Evolutionary conservation across 805 yeast genomes (phyloP).

Genomic region (Hanseniaspora hatyaiensis): DNA sequence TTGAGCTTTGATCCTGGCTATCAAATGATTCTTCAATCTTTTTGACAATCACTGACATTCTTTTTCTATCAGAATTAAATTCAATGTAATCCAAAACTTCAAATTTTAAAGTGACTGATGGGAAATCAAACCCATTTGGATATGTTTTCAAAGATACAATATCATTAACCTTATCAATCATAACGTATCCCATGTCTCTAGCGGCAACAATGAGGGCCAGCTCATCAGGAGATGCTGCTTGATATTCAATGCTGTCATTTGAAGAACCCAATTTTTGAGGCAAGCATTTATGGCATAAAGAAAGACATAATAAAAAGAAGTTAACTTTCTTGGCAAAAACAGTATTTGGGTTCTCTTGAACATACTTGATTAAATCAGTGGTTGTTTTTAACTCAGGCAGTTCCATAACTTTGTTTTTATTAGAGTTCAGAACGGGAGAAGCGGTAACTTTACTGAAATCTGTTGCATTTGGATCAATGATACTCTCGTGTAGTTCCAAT

Average conservation of each 20-base stretch:
- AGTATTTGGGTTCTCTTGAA: constrained; percentile 62
- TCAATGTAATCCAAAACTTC: constrained; percentile 72
- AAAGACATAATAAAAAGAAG: constrained; percentile 69
- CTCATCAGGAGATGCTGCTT: constrained; percentile 95
- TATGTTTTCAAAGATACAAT: constrained; percentile 58
- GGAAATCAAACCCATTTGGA: constrained; percentile 65
- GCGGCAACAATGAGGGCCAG: constrained; percentile 89
- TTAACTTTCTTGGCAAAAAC: constrained; percentile 59
- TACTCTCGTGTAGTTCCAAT: neutral
- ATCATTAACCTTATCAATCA: constrained; percentile 53
- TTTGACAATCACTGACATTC: constrained; percentile 81
- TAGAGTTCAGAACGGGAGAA: constrained; percentile 2
- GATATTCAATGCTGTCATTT: constrained; percentile 47
- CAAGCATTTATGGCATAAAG: constrained; percentile 81
- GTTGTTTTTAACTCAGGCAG: constrained; percentile 41
- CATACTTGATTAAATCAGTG: constrained; percentile 50
- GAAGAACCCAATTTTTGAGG: constrained; percentile 42
- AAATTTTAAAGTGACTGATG: constrained; percentile 55
- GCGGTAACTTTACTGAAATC: neutral
- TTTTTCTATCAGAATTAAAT: constrained; percentile 73
- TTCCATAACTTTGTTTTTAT: constrained; percentile 1
- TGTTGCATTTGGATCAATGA: constrained; percentile 5
- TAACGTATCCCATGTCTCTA: constrained; percentile 85
- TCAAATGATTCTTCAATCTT: constrained; percentile 37
- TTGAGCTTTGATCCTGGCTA: neutral